These are phyloP conservation scores for Exophiala aquamarina DNA, from an alignment of 2,329 filamentous ascomycete genomes.

Conservation along the genomic window DNA sequence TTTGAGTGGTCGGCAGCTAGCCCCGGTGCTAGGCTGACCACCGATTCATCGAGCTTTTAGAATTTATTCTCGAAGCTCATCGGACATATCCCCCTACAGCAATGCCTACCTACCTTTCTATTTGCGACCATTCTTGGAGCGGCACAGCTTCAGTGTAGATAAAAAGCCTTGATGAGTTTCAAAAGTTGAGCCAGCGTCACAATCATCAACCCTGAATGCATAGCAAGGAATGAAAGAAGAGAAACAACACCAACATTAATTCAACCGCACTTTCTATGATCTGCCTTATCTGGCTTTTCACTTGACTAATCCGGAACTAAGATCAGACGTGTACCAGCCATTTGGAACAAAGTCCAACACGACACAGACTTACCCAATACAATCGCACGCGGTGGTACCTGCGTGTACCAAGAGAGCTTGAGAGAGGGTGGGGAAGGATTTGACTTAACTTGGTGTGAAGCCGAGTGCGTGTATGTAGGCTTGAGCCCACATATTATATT, in stretches of 20 bases:
- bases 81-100: neutral
- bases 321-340: too few relatives aligned
- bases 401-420: too few relatives aligned
- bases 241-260: conserved; percentile 4
- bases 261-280: neutral
- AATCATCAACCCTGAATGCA: conserved; percentile 6
- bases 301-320: too few relatives aligned
- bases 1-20: neutral
- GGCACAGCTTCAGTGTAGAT: conserved; percentile 12
- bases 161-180: conserved; percentile 6
- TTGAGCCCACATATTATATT: too few relatives aligned
- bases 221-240: conserved; percentile 4
- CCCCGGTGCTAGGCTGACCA: neutral
- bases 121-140: conserved; percentile 11
- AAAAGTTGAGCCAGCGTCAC: conserved; percentile 6
- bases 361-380: too few relatives aligned
- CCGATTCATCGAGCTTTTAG: neutral
- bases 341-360: too few relatives aligned
- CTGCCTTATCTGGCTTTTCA: too few relatives aligned
- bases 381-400: too few relatives aligned
- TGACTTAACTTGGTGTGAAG: too few relatives aligned
- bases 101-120: too few relatives aligned
- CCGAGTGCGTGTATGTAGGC: too few relatives aligned
- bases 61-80: conserved; percentile 2
- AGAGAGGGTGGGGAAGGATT: too few relatives aligned